A percentile compares a stretch with the other conserved stretches of the same genome.
phyloP scores from a whole-genome alignment of 2,329 filamentous ascomycete species.

The Emergomyces africanus region DNA sequence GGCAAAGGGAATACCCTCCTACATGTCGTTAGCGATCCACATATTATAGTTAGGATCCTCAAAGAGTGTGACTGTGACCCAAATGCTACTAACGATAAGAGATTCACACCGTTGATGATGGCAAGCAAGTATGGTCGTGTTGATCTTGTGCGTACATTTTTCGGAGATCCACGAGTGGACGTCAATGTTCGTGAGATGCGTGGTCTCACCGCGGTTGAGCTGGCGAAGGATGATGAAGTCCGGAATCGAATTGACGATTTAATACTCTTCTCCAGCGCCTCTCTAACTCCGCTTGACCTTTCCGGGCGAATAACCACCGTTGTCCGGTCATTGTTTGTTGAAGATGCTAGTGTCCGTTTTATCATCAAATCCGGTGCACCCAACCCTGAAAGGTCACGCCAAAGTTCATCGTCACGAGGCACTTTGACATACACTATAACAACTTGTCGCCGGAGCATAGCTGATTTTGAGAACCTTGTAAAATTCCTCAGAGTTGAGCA shows the following conservation, averaged over 20 bases:
- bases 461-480: conserved; percentile 83
- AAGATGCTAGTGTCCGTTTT: conserved; percentile 84
- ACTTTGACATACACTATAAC: conserved; percentile 79
- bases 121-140: conserved; percentile 95
- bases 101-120: conserved; percentile 92
- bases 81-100: conserved; percentile 89
- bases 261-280: conserved; percentile 61
- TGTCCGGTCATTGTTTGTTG: conserved; percentile 91
- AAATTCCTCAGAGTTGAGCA: conserved; percentile 77
- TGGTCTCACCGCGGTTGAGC: conserved; percentile 84
- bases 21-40: conserved; percentile 85
- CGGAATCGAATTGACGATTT: conserved; percentile 94
- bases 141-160: conserved; percentile 81
- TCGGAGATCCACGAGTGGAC: conserved; percentile 78
- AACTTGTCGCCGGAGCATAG: conserved; percentile 74
- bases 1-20: conserved; percentile 84
- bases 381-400: conserved; percentile 25
- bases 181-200: conserved; percentile 69
- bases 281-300: conserved; percentile 39
- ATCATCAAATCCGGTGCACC: conserved; percentile 90
- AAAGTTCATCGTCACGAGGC: conserved; percentile 38
- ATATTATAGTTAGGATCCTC: conserved; percentile 62
- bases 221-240: conserved; percentile 96
- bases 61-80: conserved; percentile 85
- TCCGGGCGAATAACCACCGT: conserved; percentile 84